Base-by-base conservation (phyloP, 2,329 filamentous ascomycete species). In the Ceratocystis lukuohia region DNA sequence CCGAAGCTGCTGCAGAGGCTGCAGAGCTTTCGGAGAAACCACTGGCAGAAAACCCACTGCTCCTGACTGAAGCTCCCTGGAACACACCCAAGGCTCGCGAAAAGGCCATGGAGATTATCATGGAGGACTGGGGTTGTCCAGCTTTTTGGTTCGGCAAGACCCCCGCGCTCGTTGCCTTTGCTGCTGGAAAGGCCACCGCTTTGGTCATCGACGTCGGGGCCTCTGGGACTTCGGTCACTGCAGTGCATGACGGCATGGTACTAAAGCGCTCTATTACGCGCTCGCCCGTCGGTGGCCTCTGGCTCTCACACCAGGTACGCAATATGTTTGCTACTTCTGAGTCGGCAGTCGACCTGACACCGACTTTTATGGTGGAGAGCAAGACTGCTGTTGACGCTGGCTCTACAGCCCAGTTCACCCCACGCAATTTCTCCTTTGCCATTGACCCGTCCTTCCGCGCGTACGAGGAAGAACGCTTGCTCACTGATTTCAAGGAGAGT, bases 401-500 rank as follows among this genome's bases (percentile, higher is more conserved):
- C 67, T 84, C 88, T 8, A 84, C 91, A 1, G 82, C 91, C 1
- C 88, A 95, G 75, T 89, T 87, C 50, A 85, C 82, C 62, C 86
- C 89, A 75, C 87, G 85, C 71, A 83, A 83, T 48, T 96, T 91
- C 74, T 75, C 80, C 73, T 80, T 80, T 74, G 72, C 82, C 71
- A 78, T 87, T 69, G 76, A 77, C 71, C 81, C 84, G 33, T 91
- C 89, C 1, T 97, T 92, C 82, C 86, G 88, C 68, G 79, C 81
- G 20, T 87, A 93, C 70, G 87, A 97, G 76, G 92, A 99, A 78
- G 94, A 97, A 75, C 89, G 93, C 65, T 87, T 96, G 53, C 79
- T 99, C 67, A 91, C 90, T 46, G 91, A 96, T 74, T 99, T 96
- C 83, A 99, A 99, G 78, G 95, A 99, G 77, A 95, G 89, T 20